These are phyloP conservation scores for Dictyophora rubrovolvata DNA, from an alignment of 768 basidiomycete species.

Conservation along the genomic window DNA sequence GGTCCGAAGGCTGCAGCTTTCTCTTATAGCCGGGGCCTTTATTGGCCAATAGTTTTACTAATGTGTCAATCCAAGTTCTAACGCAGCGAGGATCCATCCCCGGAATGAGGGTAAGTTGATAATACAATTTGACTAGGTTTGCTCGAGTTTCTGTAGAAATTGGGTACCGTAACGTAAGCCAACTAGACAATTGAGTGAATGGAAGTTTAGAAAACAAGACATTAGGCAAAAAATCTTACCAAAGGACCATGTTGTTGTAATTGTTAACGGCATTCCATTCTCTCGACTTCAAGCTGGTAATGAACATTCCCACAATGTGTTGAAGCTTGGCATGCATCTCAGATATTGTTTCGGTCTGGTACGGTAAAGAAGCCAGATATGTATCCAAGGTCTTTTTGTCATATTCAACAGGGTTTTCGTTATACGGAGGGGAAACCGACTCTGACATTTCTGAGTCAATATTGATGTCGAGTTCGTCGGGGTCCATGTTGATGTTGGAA, in stretches of 20 bases:
- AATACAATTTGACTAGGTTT: slow-evolving; percentile 65
- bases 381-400: slow-evolving; percentile 38
- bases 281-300: slow-evolving; percentile 60
- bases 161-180: slow-evolving; percentile 76
- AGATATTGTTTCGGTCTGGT: slow-evolving; percentile 58
- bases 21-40: slow-evolving; percentile 49
- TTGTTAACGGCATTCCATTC: slow-evolving; percentile 65
- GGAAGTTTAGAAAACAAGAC: not conserved
- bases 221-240: slow-evolving; percentile 30
- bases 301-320: slow-evolving; percentile 56
- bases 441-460: not conserved
- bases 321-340: slow-evolving; percentile 66
- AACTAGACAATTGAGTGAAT: slow-evolving; percentile 31
- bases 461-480: not conserved
- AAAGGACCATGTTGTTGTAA: slow-evolving; percentile 76
- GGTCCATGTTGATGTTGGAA: not conserved
- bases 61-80: slow-evolving; percentile 71
- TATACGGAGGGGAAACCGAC: not conserved
- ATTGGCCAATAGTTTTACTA: slow-evolving; percentile 56
- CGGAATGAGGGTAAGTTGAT: slow-evolving; percentile 66
- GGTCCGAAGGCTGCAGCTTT: slow-evolving; percentile 56
- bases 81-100: slow-evolving; percentile 64
- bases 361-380: slow-evolving; percentile 62
- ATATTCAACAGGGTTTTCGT: not conserved
- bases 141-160: slow-evolving; percentile 58